phyloP scores from a whole-genome alignment of 225 moss, liverwort and hornwort species.

The Pseudoscleropodium purum region DNA sequence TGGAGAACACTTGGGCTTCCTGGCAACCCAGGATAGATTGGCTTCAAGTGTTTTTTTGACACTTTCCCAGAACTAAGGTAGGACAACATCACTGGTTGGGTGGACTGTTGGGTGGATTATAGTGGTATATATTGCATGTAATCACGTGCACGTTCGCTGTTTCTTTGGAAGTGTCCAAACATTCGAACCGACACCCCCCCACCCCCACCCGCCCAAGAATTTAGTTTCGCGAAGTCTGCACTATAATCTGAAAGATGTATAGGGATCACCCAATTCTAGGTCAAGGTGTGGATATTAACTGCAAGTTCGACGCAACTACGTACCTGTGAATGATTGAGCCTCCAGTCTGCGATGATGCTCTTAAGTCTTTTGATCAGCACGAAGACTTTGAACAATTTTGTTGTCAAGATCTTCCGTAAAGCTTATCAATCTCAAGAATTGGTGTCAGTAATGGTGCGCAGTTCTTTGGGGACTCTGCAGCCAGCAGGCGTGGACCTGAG shows the following conservation, averaged over 20 bases:
- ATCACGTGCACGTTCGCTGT: background rate
- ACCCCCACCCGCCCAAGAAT: too few relatives aligned
- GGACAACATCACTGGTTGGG: background rate
- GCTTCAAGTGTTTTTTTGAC: too few relatives aligned
- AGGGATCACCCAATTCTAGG: background rate
- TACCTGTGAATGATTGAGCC: background rate
- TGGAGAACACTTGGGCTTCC: background rate
- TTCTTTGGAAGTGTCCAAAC: background rate
- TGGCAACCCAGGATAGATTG: too few relatives aligned
- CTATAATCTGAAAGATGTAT: background rate
- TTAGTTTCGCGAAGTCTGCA: background rate
- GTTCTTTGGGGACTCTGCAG: background rate
- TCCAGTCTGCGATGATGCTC: background rate
- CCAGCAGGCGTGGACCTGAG: background rate
- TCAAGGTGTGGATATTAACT: background rate
- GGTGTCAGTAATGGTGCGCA: background rate
- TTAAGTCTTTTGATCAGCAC: background rate
- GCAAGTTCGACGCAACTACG: background rate
- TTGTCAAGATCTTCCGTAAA: background rate
- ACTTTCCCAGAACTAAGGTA: too few relatives aligned
- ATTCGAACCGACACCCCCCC: background rate
- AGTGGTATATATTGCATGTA: background rate
- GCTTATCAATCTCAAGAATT: background rate
- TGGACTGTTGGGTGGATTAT: background rate
- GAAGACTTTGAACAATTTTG: background rate